Conservation (phyloP, 1,284 basidiomycete species). For the Fomitopsis betulina region DNA sequence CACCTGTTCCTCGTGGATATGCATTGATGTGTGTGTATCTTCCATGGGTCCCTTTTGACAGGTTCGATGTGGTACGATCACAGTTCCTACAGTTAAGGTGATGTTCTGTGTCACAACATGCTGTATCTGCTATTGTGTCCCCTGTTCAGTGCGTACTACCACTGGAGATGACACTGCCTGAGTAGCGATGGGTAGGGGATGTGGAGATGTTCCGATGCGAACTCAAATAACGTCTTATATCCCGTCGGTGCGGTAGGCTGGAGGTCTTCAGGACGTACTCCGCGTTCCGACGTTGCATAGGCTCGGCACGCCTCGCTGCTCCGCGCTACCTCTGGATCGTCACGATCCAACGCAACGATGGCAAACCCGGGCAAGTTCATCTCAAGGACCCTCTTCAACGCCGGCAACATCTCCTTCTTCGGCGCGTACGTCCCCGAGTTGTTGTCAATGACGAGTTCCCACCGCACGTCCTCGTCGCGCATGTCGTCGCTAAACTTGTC, state of each 20-base stretch:
- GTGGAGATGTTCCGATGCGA: not conserved
- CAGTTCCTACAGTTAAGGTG: too few relatives aligned
- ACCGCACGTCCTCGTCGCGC: constrained; percentile 48
- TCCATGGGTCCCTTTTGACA: too few relatives aligned
- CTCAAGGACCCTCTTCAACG: constrained; percentile 50
- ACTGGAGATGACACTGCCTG: not conserved
- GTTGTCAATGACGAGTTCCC: constrained; percentile 77
- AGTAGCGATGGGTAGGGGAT: not conserved
- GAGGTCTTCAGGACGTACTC: constrained; percentile 49
- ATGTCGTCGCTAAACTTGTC: constrained; percentile 49
- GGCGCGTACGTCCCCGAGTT: constrained; percentile 71
- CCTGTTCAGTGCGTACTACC: not conserved
- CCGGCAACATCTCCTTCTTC: constrained; percentile 47
- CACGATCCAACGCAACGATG: constrained; percentile 49
- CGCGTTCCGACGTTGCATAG: constrained; percentile 54
- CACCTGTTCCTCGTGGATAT: too few relatives aligned
- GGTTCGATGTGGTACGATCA: too few relatives aligned
- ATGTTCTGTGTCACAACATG: too few relatives aligned
- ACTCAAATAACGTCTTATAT: constrained; percentile 42
- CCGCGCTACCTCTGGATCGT: constrained; percentile 50
- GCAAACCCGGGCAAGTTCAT: constrained; percentile 63
- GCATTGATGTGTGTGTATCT: too few relatives aligned
- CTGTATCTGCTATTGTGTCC: too few relatives aligned
- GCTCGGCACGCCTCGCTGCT: constrained; percentile 59
- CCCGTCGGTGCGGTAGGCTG: constrained; percentile 53